These are phyloP conservation scores for Yarrowia keelungensis DNA, from an alignment of 805 yeast species.

Conservation along the genomic window DNA sequence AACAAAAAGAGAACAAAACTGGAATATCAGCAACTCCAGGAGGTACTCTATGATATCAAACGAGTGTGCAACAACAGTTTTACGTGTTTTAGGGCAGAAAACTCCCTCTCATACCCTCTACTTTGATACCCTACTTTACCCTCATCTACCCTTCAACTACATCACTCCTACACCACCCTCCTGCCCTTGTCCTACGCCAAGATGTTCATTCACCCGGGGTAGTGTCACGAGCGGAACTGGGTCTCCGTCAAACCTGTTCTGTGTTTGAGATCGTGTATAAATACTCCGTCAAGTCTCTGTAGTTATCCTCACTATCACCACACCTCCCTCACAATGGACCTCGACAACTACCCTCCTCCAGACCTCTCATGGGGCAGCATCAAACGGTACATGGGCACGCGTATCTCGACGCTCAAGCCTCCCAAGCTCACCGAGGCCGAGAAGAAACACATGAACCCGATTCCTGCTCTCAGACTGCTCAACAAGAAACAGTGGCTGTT, in stretches of 20 bases:
- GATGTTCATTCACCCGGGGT: background rate
- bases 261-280: background rate
- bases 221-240: background rate
- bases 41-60: background rate
- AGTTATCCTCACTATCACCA: background rate
- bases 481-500: conserved; percentile 65
- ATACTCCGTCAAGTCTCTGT: background rate
- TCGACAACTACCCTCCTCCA: conserved; percentile 41
- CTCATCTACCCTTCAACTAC: no score
- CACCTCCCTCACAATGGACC: background rate
- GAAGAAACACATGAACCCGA: conserved; percentile 59
- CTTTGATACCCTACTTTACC: no score
- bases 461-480: conserved; percentile 60
- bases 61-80: no score
- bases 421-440: conserved; percentile 13
- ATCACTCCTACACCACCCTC: no score
- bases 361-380: conserved; percentile 44
- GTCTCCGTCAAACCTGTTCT: no score
- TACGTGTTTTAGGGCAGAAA: no score
- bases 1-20: no score
- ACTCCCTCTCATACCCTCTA: no score
- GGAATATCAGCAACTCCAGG: no score
- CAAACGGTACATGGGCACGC: conserved; percentile 46
- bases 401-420: conserved; percentile 49
- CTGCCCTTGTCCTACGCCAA: conserved; percentile 6